Evolutionary conservation across 2,329 filamentous ascomycete species (phyloP), one percentile per base, ranked within the genome.

Genomic region (Clarireedia homoeocarpa): DNA sequence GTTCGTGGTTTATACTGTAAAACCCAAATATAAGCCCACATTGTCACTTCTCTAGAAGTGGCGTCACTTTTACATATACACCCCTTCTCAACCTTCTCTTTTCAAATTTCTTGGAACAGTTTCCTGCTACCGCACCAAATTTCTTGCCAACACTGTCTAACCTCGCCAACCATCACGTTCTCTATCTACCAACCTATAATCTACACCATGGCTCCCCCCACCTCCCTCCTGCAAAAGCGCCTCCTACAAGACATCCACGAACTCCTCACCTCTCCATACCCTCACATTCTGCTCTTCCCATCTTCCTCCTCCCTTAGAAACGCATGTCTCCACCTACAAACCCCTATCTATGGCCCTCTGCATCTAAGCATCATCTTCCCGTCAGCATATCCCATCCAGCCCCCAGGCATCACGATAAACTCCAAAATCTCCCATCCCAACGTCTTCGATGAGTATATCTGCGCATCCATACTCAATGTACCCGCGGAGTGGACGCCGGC

Each of bases 181-280:
- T 12, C 12, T 2, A 12, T 34, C 30, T 12, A 4, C 9, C 30
- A 34, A 9, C 30, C 3, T 4, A 34, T 12, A 9, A 34, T 34
- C 12, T 12, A 34, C 20, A 34, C 2, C 9, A 34, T 34, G 30
- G 4, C 9, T 34, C 4, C 30, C 10, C 10, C 30, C 30, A 12
- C 30, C 9, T 12, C 30, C 30, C 30, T 34, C 30, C 30, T 34
- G 10, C 9, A 12, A 3, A 34, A 34, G 4, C 71, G 73, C 6
- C 67, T 73, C 53, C 62, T 78, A 14, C 66, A 67, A 24, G 76
- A 79, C 53, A 73, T 79, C 30, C 69, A 70, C 10, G 76, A 79
- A 61, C 65, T 79, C 15, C 67, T 74, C 46, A 64, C 67, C 24
- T 65, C 73, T 44, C 76, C 76, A 0, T 78, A 78, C 58, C 75